Conservation (phyloP, 768 basidiomycete species). For the Phylloporus arenicola region DNA sequence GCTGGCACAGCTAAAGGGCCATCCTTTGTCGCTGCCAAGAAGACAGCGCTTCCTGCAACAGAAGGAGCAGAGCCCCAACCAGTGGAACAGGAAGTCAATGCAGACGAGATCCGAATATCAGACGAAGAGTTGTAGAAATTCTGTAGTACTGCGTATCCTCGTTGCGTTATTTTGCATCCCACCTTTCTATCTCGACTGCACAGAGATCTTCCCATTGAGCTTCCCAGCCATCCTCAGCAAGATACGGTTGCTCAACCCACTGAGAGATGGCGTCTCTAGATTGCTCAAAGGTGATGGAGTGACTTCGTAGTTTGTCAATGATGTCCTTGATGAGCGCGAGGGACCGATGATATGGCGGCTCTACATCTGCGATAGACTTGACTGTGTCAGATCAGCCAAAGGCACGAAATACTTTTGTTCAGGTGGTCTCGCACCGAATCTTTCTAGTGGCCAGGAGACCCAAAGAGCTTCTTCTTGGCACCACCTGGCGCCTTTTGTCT, state of each 20-base stretch:
- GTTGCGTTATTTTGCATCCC: conserved; percentile 39
- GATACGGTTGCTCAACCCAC: conserved; percentile 67
- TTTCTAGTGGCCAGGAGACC: conserved; percentile 78
- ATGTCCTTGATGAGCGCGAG: conserved; percentile 51
- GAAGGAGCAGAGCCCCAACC: conserved; percentile 36
- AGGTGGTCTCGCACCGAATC: conserved; percentile 51
- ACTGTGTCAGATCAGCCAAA: conserved; percentile 35
- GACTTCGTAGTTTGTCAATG: conserved; percentile 53
- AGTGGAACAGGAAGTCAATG: conserved; percentile 41
- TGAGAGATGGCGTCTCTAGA: conserved; percentile 55
- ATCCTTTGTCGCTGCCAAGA: conserved; percentile 75
- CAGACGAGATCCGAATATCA: conserved; percentile 84
- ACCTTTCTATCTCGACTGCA: conserved; percentile 67
- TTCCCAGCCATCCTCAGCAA: conserved; percentile 67
- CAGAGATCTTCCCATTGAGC: conserved; percentile 76
- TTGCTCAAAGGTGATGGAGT: conserved; percentile 64
- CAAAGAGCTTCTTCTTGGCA: conserved; percentile 68
- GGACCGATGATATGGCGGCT: conserved; percentile 64
- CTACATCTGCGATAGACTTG: conserved; percentile 47
- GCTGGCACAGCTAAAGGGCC: conserved; percentile 52
- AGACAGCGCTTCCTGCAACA: conserved; percentile 37
- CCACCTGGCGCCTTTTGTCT: conserved; percentile 67
- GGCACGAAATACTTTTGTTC: neutral
- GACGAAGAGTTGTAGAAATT: conserved; percentile 60
- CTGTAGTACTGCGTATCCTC: conserved; percentile 12